phyloP scores from a whole-genome alignment of 2,329 filamentous ascomycete genomes.

The Fusarium begoniae region DNA sequence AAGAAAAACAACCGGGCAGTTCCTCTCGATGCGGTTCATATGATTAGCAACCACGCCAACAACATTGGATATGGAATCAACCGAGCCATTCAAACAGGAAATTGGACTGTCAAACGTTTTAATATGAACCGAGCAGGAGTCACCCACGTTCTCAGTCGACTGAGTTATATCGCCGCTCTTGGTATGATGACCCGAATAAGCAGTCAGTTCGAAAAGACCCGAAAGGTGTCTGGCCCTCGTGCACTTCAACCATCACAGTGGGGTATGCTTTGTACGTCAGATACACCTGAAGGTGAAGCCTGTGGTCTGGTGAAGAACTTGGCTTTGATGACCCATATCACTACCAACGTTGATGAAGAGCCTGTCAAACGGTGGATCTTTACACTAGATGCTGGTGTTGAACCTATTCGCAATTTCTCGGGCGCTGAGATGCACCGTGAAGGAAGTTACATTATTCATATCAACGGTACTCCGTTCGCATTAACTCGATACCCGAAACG shows the following conservation, averaged over 20 bases:
- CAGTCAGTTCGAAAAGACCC: slow-evolving; percentile 98
- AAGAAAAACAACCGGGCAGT: slow-evolving; percentile 92
- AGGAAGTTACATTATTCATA: slow-evolving; percentile 88
- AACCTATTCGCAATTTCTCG: slow-evolving; percentile 73
- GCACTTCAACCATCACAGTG: slow-evolving; percentile 97
- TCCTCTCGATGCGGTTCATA: slow-evolving; percentile 85
- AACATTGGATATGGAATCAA: slow-evolving; percentile 94
- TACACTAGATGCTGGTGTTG: slow-evolving; percentile 84
- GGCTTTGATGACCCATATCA: slow-evolving; percentile 99
- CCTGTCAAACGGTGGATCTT: slow-evolving; percentile 89
- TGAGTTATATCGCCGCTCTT: slow-evolving; percentile 95
- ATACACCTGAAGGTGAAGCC: slow-evolving; percentile 98
- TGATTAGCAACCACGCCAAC: slow-evolving; percentile 85
- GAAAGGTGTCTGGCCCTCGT: slow-evolving; percentile 95
- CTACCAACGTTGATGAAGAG: slow-evolving; percentile 92
- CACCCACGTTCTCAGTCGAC: slow-evolving; percentile 91
- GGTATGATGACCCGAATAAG: slow-evolving; percentile 99
- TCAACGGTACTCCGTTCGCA: slow-evolving; percentile 95
- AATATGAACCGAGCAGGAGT: slow-evolving; percentile 98
- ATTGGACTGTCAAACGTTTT: slow-evolving; percentile 98
- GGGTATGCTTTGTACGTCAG: slow-evolving; percentile 96
- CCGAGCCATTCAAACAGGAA: slow-evolving; percentile 94
- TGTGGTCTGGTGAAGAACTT: slow-evolving; percentile 98
- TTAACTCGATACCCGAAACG: slow-evolving; percentile 85
- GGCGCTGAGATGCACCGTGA: slow-evolving; percentile 87